Evolutionary conservation across 257 asterid species (phyloP), one percentile per base, ranked within the genome.

Genomic region (Eustoma russellianum): DNA sequence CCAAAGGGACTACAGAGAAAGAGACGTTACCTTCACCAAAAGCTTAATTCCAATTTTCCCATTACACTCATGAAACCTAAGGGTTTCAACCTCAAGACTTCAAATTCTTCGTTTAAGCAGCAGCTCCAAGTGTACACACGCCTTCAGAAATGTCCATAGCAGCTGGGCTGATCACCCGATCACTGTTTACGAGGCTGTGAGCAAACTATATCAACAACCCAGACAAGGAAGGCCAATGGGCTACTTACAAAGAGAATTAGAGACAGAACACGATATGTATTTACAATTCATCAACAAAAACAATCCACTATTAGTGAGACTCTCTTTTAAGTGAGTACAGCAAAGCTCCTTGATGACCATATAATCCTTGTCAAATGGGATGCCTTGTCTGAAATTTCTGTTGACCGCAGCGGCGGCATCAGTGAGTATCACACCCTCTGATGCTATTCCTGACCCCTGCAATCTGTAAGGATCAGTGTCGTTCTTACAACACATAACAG

Each of bases 251-350:
- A 60, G 58, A 24, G 60, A 72, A 52, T 43, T 24, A 51, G 67
- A 56, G 54, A 82, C 75, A 61, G 66, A 45, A 66, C 78, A 82
- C 73, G 65, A 71, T 72, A 62, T 59, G 77, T 70, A 79, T 85
- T 71, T 72, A 85, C 85, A 82, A 74, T 74, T 75, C 71, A 66
- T 67, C 79, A 64, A 68, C 70, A 56, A 64, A 60, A 74, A 75
- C 65, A 64, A 46, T 55, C 77, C 63, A 65, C 73, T 70, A 50
- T 15, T 52, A 74, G 70, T 68, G 62, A 45, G 58, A 62, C 62
- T 63, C 70, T 57, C 59, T 72, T 70, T 68, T 59, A 70, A 48
- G 52, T 48, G 5, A 24, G 41, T 53, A 55, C 34, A 48, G 75
- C 69, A 58, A 48, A 59, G 70, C 71, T 72, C 69, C 60, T 64